phyloP scores from a whole-genome alignment of 169 alveolate species.

The Plasmodium knowlesi region DNA sequence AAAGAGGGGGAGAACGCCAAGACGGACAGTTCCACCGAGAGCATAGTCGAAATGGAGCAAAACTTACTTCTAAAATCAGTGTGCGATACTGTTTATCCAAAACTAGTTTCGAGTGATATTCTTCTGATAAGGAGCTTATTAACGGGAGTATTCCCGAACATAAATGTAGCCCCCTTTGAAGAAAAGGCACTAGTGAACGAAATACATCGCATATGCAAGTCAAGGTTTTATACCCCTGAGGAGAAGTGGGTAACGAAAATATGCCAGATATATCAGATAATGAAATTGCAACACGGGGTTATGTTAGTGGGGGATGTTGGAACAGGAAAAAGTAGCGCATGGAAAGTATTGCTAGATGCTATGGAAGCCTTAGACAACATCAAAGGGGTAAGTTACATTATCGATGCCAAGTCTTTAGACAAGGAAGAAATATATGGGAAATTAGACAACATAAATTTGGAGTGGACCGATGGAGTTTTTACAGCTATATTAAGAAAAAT shows the following conservation, averaged over 20 bases:
- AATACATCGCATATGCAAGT: constrained; percentile 87
- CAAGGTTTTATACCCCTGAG: constrained; percentile 89
- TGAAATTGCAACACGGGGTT: constrained; percentile 96
- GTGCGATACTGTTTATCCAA: constrained; percentile 97
- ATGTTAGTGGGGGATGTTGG: constrained; percentile 98
- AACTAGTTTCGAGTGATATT: constrained; percentile 96
- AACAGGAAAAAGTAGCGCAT: constrained; percentile 93
- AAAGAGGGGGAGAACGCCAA: neutral
- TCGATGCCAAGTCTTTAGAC: constrained; percentile 91
- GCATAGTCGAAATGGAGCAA: constrained; percentile 90
- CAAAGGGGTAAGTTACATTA: constrained; percentile 93
- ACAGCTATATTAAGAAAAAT: constrained; percentile 91
- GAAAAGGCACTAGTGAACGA: constrained; percentile 91
- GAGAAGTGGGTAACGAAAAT: constrained; percentile 92
- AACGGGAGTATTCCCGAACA: constrained; percentile 97
- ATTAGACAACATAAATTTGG: constrained; percentile 94
- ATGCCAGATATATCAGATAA: constrained; percentile 93
- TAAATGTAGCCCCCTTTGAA: constrained; percentile 90
- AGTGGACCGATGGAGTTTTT: constrained; percentile 99
- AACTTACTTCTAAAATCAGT: constrained; percentile 93
- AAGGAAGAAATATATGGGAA: constrained; percentile 96
- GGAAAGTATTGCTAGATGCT: constrained; percentile 92
- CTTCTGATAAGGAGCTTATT: constrained; percentile 91
- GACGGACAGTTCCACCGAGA: neutral
- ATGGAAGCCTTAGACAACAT: constrained; percentile 91